These are phyloP conservation scores for Aureobasidium melanogenum DNA, from an alignment of 2,329 filamentous ascomycete genomes.

Conservation along the genomic window DNA sequence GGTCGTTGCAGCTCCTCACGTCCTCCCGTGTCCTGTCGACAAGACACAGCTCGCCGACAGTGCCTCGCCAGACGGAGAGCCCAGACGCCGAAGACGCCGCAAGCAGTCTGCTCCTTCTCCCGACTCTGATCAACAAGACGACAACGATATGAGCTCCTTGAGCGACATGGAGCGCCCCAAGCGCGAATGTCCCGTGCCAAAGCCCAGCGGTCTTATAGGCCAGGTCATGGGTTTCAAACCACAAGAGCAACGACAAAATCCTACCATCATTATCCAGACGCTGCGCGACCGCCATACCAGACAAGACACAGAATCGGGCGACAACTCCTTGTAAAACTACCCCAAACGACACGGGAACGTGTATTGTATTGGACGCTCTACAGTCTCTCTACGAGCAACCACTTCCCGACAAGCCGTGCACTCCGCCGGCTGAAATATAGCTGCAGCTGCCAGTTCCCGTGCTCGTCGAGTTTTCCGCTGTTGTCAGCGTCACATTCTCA, in stretches of 20 bases:
- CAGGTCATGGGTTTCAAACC: slow-evolving; percentile 59
- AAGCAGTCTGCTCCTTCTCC: slow-evolving; percentile 28
- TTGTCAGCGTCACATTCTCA: slow-evolving; percentile 32
- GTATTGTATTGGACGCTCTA: neutral
- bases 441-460: slow-evolving; percentile 29
- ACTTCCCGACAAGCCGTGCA: slow-evolving; percentile 16
- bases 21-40: slow-evolving; percentile 78
- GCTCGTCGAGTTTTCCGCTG: slow-evolving; percentile 24
- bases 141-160: slow-evolving; percentile 7
- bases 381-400: neutral
- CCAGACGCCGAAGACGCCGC: slow-evolving; percentile 33
- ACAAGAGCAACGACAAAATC: neutral
- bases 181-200: slow-evolving; percentile 85
- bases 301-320: neutral
- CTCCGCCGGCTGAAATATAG: slow-evolving; percentile 30
- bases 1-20: slow-evolving; percentile 81
- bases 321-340: neutral
- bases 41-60: slow-evolving; percentile 71
- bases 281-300: neutral
- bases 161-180: slow-evolving; percentile 22
- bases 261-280: neutral
- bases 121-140: slow-evolving; percentile 5
- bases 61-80: slow-evolving; percentile 22
- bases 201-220: slow-evolving; percentile 71
- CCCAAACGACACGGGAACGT: neutral